Evolutionary conservation across 345 rosid species (phyloP).

Genomic region (Rhizophora apiculata): DNA sequence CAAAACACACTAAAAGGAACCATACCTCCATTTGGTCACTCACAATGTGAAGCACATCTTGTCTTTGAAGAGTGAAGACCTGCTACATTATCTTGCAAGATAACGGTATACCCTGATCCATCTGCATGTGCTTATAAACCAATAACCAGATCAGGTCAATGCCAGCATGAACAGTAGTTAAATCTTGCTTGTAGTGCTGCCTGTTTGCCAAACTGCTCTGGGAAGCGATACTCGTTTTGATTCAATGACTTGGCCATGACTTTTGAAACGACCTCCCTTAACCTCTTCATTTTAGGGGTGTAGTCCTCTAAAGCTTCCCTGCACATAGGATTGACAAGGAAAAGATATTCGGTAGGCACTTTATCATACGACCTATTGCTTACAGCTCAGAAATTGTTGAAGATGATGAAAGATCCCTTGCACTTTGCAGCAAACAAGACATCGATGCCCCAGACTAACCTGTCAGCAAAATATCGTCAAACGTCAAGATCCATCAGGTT

Average conservation of each 20-base stretch:
- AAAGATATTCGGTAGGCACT: no score
- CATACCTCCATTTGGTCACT: conserved; percentile 25
- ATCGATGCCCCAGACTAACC: no score
- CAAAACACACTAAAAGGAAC: background rate
- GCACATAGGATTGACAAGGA: background rate
- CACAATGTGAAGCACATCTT: conserved; percentile 12
- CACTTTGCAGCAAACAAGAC: no score
- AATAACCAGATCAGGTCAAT: conserved; percentile 18
- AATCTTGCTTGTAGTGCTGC: conserved; percentile 20
- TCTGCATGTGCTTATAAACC: conserved; percentile 26
- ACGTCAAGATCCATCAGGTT: no score
- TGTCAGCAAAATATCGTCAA: no score
- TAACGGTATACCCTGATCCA: conserved; percentile 19
- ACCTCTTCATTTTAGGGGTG: conserved; percentile 25
- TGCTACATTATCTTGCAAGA: conserved; percentile 20
- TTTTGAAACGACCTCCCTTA: conserved; percentile 26
- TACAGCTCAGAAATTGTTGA: background rate
- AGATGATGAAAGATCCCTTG: background rate
- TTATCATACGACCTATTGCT: conserved; percentile 11
- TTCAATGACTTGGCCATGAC: conserved; percentile 17
- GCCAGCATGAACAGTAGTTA: conserved; percentile 20
- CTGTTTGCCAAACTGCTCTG: conserved; percentile 20
- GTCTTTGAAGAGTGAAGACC: conserved; percentile 22
- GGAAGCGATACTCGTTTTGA: conserved; percentile 16
- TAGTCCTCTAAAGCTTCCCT: conserved; percentile 35